Conservation (phyloP, 2,329 filamentous ascomycete genomes). For the Fusarium globosum region DNA sequence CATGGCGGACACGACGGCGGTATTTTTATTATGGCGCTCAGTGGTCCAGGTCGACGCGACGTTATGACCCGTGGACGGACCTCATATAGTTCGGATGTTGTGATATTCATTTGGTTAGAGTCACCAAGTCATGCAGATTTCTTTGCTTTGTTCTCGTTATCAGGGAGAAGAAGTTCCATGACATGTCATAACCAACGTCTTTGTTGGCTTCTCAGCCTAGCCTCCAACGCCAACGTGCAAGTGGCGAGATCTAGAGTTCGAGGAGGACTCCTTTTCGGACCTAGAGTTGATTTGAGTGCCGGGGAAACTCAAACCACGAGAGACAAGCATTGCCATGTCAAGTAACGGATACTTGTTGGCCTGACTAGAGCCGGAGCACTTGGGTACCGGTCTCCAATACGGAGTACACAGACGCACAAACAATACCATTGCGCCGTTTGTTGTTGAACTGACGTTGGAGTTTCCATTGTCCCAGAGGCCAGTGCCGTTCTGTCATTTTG, state of each 20-base stretch:
- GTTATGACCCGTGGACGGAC: constrained; percentile 1
- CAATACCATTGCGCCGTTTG: constrained; percentile 1
- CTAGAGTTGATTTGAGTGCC: neutral
- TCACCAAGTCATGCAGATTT: neutral
- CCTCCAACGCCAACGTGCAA: neutral
- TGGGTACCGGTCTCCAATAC: constrained; percentile 17
- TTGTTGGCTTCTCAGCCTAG: neutral
- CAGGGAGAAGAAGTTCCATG: constrained; percentile 1
- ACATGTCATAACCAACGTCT: constrained; percentile 19
- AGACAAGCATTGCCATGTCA: neutral
- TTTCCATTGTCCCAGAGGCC: constrained; percentile 3
- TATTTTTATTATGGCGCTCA: constrained; percentile 7
- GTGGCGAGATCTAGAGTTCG: constrained; percentile 2
- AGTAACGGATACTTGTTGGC: constrained; percentile 12
- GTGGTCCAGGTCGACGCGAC: neutral
- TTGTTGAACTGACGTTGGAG: constrained; percentile 7
- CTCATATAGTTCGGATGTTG: constrained; percentile 14
- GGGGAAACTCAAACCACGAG: constrained; percentile 16
- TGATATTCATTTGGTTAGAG: constrained; percentile 15
- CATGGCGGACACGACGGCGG: constrained; percentile 14
- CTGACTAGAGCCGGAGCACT: neutral
- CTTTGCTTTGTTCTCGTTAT: constrained; percentile 23
- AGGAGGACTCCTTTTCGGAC: constrained; percentile 21
- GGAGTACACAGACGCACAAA: neutral
- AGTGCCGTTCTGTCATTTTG: neutral